These are phyloP conservation scores for Cyathus striatus DNA, from an alignment of 768 basidiomycete species.

Conservation along the genomic window DNA sequence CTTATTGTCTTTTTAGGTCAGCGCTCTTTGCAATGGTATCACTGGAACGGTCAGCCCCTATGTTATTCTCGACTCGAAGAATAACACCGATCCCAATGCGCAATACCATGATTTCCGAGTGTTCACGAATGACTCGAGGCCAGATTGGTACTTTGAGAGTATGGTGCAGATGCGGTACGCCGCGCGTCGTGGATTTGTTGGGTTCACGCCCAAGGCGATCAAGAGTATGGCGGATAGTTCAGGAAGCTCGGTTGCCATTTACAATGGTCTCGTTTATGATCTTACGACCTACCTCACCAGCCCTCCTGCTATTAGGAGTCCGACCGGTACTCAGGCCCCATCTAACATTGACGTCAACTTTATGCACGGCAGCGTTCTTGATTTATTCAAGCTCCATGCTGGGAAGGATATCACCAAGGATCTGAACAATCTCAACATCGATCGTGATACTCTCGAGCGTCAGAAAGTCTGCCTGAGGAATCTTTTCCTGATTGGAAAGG, in stretches of 20 bases:
- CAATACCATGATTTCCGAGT: conserved; percentile 96
- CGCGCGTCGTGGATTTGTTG: conserved; percentile 83
- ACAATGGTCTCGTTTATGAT: conserved; percentile 84
- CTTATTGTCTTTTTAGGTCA: conserved; percentile 49
- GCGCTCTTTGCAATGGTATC: conserved; percentile 87
- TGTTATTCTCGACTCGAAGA: conserved; percentile 70
- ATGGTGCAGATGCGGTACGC: conserved; percentile 94
- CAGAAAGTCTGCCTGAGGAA: conserved; percentile 92
- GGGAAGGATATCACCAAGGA: conserved; percentile 81
- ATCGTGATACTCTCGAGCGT: conserved; percentile 50
- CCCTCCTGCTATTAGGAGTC: conserved; percentile 51
- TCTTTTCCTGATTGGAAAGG: conserved; percentile 85
- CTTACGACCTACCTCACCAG: conserved; percentile 73
- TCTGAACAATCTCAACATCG: conserved; percentile 59
- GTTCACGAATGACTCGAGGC: conserved; percentile 81
- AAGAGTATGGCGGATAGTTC: conserved; percentile 60
- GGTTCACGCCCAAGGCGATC: conserved; percentile 74
- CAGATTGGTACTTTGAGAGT: conserved; percentile 96
- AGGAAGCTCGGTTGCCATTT: conserved; percentile 74
- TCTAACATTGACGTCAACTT: conserved; percentile 46
- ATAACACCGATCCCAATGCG: conserved; percentile 70
- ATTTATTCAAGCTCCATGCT: conserved; percentile 70
- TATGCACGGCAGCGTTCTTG: conserved; percentile 65
- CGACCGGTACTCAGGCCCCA: conserved; percentile 40
- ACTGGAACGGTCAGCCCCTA: conserved; percentile 80